Evolutionary conservation across 2,329 filamentous ascomycete genomes (phyloP).

Genomic region (Chrysoporthe deuterocubensis): DNA sequence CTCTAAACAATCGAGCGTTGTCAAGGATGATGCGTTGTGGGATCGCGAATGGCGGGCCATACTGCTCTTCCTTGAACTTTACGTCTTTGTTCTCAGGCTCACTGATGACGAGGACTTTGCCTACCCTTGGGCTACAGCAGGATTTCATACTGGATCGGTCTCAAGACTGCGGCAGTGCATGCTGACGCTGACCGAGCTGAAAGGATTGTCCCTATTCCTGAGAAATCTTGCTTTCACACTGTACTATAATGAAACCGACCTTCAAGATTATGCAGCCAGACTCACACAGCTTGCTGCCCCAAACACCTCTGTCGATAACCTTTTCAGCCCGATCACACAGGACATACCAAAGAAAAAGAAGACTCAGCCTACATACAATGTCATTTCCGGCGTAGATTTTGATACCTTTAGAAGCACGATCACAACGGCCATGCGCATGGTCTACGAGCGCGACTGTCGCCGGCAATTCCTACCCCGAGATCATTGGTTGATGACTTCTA

Average conservation of each 20-base stretch:
- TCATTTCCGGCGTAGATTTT: constrained; percentile 72
- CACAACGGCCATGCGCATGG: constrained; percentile 79
- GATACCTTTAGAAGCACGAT: constrained; percentile 79
- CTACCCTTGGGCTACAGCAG: constrained; percentile 52
- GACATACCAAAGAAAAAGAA: constrained; percentile 24
- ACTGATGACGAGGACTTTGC: constrained; percentile 98
- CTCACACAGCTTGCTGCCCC: constrained; percentile 33
- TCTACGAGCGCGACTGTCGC: constrained; percentile 92
- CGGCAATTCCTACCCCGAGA: constrained; percentile 79
- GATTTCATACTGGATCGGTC: constrained; percentile 44
- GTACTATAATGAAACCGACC: constrained; percentile 79
- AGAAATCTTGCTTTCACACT: constrained; percentile 90
- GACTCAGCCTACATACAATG: constrained; percentile 38
- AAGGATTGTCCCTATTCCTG: constrained; percentile 77
- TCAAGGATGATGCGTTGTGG: constrained; percentile 39
- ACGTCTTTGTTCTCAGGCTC: constrained; percentile 87
- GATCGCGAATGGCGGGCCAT: constrained; percentile 85
- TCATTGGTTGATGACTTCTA: constrained; percentile 92
- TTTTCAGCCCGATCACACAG: constrained; percentile 9
- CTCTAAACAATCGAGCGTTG: constrained; percentile 23
- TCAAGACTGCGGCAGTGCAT: constrained; percentile 65
- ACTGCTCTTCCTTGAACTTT: constrained; percentile 89
- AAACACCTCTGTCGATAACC: constrained; percentile 7
- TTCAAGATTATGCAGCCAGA: constrained; percentile 33
- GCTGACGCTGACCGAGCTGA: constrained; percentile 72